Conservation (phyloP, 2,329 filamentous ascomycete species). For the Fusarium cyanostomum region DNA sequence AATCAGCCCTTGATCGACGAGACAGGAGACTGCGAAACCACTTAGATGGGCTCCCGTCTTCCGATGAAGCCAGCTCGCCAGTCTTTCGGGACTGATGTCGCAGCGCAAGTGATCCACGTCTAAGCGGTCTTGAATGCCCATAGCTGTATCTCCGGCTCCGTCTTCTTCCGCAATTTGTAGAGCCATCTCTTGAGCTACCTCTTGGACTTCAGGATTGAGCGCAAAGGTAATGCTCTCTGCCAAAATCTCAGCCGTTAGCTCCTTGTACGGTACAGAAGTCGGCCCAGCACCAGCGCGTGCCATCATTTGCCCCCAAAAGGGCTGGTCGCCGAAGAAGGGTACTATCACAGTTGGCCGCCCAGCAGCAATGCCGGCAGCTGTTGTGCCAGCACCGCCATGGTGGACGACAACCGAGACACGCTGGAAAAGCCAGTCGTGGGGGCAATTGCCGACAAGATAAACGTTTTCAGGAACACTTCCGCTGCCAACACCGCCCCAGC, state of each 20-base stretch:
- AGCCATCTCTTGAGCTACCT: slow-evolving; percentile 54
- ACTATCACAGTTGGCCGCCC: slow-evolving; percentile 71
- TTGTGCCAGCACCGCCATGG: slow-evolving; percentile 73
- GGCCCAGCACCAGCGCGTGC: slow-evolving; percentile 69
- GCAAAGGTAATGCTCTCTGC: slow-evolving; percentile 63
- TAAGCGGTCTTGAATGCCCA: slow-evolving; percentile 65
- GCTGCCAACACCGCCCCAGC: slow-evolving; percentile 69
- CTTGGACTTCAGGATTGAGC: slow-evolving; percentile 58
- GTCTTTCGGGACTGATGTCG: slow-evolving; percentile 63
- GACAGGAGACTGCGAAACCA: slow-evolving; percentile 66
- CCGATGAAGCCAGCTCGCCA: slow-evolving; percentile 71
- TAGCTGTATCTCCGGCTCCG: slow-evolving; percentile 61
- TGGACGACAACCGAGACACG: slow-evolving; percentile 68
- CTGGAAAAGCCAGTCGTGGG: slow-evolving; percentile 73
- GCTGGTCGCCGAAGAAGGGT: slow-evolving; percentile 73
- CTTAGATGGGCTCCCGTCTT: slow-evolving; percentile 64
- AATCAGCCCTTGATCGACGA: slow-evolving; percentile 64
- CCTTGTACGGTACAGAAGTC: slow-evolving; percentile 64
- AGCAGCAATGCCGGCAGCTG: slow-evolving; percentile 68
- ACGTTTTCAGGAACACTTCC: slow-evolving; percentile 59
- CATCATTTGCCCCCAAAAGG: slow-evolving; percentile 73
- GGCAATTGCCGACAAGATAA: slow-evolving; percentile 71
- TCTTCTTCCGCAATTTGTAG: slow-evolving; percentile 63
- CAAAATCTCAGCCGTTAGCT: slow-evolving; percentile 65
- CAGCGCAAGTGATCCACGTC: slow-evolving; percentile 65